phyloP scores from a whole-genome alignment of 1,284 basidiomycete genomes.

The Meira nashicola region DNA sequence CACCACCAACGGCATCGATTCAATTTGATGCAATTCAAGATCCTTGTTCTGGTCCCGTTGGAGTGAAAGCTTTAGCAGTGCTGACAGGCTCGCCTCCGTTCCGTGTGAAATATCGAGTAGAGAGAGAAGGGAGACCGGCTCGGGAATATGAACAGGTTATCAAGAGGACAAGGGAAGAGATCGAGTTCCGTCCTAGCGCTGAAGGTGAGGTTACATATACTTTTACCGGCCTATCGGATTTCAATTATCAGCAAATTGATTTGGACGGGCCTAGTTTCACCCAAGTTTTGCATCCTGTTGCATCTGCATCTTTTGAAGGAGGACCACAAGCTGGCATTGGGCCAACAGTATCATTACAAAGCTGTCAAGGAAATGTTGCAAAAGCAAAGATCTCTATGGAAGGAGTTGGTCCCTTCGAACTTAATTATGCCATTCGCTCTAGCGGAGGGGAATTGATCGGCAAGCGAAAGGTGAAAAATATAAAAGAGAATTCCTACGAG shows the following conservation, averaged over 20 bases:
- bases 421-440: constrained; percentile 38
- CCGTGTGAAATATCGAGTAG: constrained; percentile 73
- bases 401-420: constrained; percentile 48
- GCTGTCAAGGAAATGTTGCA: constrained; percentile 44
- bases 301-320: constrained; percentile 39
- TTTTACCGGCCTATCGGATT: constrained; percentile 75
- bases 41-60: constrained; percentile 82
- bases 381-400: constrained; percentile 37
- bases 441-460: constrained; percentile 3
- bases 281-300: constrained; percentile 47
- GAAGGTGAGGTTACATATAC: constrained; percentile 85
- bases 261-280: constrained; percentile 46
- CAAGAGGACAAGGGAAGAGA: constrained; percentile 69
- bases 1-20: constrained; percentile 73
- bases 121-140: constrained; percentile 56
- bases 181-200: constrained; percentile 78
- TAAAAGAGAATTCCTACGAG: constrained; percentile 37
- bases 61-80: constrained; percentile 78
- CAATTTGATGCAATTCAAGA: constrained; percentile 82
- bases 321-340: constrained; percentile 17
- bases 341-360: constrained; percentile 37
- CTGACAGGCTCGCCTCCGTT: constrained; percentile 87
- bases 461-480: constrained; percentile 28
- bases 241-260: constrained; percentile 69
- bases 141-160: constrained; percentile 60